phyloP scores from a whole-genome alignment of 805 yeast genomes.

The Yarrowia phangngaensis region DNA sequence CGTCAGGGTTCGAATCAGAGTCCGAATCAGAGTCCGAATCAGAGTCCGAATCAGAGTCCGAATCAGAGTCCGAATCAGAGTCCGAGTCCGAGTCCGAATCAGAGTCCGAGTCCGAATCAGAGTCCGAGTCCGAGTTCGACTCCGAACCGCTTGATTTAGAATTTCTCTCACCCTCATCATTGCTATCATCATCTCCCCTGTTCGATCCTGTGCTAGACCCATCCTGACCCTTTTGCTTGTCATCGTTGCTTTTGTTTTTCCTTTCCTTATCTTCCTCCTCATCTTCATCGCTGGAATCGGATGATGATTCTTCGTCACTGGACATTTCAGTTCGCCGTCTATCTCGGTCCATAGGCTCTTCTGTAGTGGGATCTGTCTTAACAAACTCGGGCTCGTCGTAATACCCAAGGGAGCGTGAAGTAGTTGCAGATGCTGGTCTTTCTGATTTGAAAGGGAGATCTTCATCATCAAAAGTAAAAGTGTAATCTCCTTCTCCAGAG shows the following conservation, averaged over 20 bases:
- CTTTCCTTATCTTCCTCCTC: background rate
- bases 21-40: constrained; percentile 28
- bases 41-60: constrained; percentile 8
- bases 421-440: background rate
- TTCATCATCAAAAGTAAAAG: constrained; percentile 9
- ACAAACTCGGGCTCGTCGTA: constrained; percentile 13
- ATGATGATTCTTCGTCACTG: background rate
- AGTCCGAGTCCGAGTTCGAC: background rate
- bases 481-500: constrained; percentile 4
- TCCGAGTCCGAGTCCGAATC: constrained; percentile 3
- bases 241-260: background rate
- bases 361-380: background rate
- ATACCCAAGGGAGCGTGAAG: background rate
- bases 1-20: constrained; percentile 13
- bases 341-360: constrained; percentile 15
- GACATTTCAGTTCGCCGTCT: constrained; percentile 8
- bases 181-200: background rate
- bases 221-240: background rate
- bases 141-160: background rate
- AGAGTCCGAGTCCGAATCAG: constrained; percentile 7
- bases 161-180: background rate
- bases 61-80: background rate
- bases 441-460: background rate
- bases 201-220: background rate
- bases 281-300: constrained; percentile 3